Conservation (phyloP, 352 stramenopile species). For the Pythium folliculosum region DNA sequence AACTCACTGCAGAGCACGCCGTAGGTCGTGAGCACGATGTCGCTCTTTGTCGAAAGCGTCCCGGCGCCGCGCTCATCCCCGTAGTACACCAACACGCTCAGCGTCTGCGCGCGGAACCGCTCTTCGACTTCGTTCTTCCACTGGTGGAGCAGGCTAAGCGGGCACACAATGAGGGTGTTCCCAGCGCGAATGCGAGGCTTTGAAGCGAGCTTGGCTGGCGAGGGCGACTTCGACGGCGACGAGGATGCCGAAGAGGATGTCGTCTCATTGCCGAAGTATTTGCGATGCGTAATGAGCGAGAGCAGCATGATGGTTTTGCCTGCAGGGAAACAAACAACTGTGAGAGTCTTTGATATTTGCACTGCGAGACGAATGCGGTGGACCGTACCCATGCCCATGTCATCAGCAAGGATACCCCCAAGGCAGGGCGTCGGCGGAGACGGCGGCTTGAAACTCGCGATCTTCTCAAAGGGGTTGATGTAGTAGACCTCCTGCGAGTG, state of each 20-base stretch:
- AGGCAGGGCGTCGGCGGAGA: constrained; percentile 56
- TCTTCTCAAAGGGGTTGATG: constrained; percentile 84
- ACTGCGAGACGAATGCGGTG: not conserved
- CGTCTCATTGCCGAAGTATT: constrained; percentile 32
- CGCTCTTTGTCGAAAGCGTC: constrained; percentile 33
- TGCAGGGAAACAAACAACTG: not conserved
- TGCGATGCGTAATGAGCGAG: constrained; percentile 62
- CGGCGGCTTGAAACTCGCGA: constrained; percentile 60
- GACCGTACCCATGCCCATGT: constrained; percentile 86
- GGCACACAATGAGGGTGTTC: constrained; percentile 85
- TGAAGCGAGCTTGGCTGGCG: not conserved
- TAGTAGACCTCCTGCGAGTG: constrained; percentile 56
- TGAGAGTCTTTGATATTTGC: not conserved
- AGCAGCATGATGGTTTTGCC: constrained; percentile 85
- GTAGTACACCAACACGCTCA: constrained; percentile 73
- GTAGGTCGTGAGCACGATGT: constrained; percentile 87
- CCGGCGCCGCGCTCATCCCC: constrained; percentile 53
- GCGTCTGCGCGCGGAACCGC: constrained; percentile 51
- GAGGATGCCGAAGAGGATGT: not conserved
- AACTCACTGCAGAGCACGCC: constrained; percentile 76
- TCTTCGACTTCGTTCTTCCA: constrained; percentile 86
- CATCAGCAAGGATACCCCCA: constrained; percentile 88
- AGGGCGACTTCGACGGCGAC: not conserved
- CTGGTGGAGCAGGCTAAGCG: constrained; percentile 86
- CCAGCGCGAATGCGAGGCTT: constrained; percentile 6